Evolutionary conservation across 2,329 filamentous ascomycete species (phyloP), one percentile per base, ranked within the genome.

Genomic region (Verticillium nubilum): DNA sequence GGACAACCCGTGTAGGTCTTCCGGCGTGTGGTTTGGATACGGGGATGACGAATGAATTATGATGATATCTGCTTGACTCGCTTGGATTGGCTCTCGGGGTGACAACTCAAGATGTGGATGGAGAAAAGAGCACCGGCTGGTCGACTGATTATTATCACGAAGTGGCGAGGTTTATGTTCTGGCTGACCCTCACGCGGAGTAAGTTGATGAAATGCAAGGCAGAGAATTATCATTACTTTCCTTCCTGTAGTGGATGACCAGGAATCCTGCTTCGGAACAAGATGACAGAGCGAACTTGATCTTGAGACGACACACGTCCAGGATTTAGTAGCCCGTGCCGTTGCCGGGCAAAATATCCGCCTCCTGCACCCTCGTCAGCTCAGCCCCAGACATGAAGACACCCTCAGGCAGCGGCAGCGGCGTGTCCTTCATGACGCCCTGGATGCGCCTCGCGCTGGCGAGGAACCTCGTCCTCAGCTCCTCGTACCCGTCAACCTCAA

Each of bases 381-480:
- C 56, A 25, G 50, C 56, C 10, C 42, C 56, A 9, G 56, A 37
- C 10, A 12, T 60, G 33, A 71, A 69, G 5, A 61, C 62, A 0
- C 70, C 69, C 52, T 66, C 61, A 1, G 72, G 64, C 4, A 61
- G 63, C 2, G 69, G 69, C 15, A 67, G 62, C 3, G 72, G 69
- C 5, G 62, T 62, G 5, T 69, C 61, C 3, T 58, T 57, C 31
- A 64, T 66, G 1, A 65, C 64, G 4, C 63, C 62, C 61, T 73
- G 70, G 9, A 78, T 65, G 42, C 64, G 66, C n/a, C 64, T 63
- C 0, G 72, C 75, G 27, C 70, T 76, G 2, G 56, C 57, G 3
- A 77, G 60, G 37, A 78, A 76, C 5, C 64, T 64, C 5, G 67
- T 63, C 17, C 65, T 69, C 0, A 73, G 68, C 1, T 63, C 63